These are phyloP conservation scores for Corylus avellana DNA, from an alignment of 306 rosid species.

Conservation along the genomic window DNA sequence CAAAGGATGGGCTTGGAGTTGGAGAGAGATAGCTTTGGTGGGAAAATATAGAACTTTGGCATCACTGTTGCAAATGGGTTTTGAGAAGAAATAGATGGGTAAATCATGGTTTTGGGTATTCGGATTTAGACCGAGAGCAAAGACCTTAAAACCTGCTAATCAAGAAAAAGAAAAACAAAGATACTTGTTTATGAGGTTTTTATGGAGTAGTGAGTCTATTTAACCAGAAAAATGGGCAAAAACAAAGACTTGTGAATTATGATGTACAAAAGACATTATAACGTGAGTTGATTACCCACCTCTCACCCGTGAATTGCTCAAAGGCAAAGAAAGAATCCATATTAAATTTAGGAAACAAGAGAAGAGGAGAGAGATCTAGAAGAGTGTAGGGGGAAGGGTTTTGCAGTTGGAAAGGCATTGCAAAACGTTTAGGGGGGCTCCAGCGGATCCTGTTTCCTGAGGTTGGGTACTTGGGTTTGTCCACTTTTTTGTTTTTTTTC, in stretches of 20 bases:
- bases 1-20: constrained; percentile 25
- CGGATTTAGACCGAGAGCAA: neutral
- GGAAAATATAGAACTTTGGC: constrained; percentile 23
- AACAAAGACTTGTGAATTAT: neutral
- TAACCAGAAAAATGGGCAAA: neutral
- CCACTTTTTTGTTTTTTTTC: neutral
- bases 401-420: neutral
- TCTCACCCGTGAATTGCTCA: neutral
- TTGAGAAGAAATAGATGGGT: constrained; percentile 27
- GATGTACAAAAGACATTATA: neutral
- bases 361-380: constrained; percentile 55
- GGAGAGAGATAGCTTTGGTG: constrained; percentile 11
- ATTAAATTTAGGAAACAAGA: neutral
- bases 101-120: constrained; percentile 44
- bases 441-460: neutral
- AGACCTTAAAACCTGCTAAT: neutral
- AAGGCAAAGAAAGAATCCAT: constrained; percentile 13
- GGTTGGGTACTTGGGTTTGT: neutral
- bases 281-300: neutral
- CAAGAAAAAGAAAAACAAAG: neutral
- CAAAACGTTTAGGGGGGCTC: neutral
- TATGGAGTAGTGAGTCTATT: neutral
- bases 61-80: constrained; percentile 27
- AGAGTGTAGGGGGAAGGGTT: constrained; percentile 32
- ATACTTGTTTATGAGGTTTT: neutral